These are phyloP conservation scores for Cercospora brassicicola DNA, from an alignment of 2,329 filamentous ascomycete genomes.

Conservation along the genomic window DNA sequence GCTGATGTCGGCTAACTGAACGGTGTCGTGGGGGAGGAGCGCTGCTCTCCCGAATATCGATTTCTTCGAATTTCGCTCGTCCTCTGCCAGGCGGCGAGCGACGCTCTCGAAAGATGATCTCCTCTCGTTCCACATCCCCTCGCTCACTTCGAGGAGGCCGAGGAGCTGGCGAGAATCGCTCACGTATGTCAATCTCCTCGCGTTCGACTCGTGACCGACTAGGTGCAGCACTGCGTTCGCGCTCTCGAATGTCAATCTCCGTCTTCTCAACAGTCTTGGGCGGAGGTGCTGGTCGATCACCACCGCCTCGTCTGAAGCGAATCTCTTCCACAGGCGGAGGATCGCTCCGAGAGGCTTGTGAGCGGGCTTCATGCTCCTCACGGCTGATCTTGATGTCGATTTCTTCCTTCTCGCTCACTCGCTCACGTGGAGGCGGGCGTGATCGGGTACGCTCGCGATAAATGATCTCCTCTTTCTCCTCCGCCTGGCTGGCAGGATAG, in stretches of 20 bases:
- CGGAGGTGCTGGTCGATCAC: conserved; percentile 32
- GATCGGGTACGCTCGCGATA: conserved; percentile 42
- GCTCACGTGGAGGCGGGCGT: conserved; percentile 37
- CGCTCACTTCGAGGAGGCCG: conserved; percentile 28
- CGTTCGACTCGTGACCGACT: conserved; percentile 25
- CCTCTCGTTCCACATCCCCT: conserved; percentile 34
- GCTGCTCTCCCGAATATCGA: conserved; percentile 43
- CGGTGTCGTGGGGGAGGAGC: conserved; percentile 33
- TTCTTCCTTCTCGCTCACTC: conserved; percentile 35
- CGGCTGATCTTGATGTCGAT: conserved; percentile 40
- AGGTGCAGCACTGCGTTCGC: conserved; percentile 29
- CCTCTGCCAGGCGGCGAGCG: conserved; percentile 31
- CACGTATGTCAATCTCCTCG: conserved; percentile 44
- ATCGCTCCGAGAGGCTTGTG: conserved; percentile 36
- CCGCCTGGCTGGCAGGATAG: conserved; percentile 32
- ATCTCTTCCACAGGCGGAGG: conserved; percentile 48
- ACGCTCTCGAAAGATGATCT: conserved; percentile 42
- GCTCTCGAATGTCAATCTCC: conserved; percentile 36
- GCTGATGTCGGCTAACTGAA: conserved; percentile 36
- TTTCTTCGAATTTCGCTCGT: conserved; percentile 28
- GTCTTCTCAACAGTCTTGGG: conserved; percentile 27
- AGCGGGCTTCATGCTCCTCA: conserved; percentile 27
- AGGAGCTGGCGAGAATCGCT: conserved; percentile 23
- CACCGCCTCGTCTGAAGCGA: conserved; percentile 47
- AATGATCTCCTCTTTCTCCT: conserved; percentile 43